A percentile compares a stretch with the other conserved stretches of the same genome.
phyloP scores from a whole-genome alignment of 108 stramenopile species.

The Cyclostephanos tholiformis region DNA sequence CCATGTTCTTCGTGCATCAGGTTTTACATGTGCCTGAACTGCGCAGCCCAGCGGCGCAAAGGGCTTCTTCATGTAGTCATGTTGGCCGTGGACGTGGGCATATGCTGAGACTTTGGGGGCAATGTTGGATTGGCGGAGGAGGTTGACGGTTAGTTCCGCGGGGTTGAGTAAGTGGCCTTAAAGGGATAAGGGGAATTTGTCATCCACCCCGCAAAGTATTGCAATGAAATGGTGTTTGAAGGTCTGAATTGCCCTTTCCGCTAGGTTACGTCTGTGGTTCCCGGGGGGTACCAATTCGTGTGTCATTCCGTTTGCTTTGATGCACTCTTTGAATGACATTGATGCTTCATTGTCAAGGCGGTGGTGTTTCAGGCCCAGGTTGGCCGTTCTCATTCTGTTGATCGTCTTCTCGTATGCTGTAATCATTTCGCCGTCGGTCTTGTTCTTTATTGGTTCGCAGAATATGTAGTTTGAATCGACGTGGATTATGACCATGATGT shows the following conservation, averaged over 20 bases:
- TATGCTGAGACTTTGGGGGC: conserved; percentile 15
- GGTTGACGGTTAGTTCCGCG: background rate
- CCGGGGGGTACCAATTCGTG: conserved; percentile 16
- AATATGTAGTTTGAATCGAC: conserved; percentile 54
- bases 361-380: too few species aligned
- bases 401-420: background rate
- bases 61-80: conserved; percentile 7
- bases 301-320: background rate
- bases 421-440: conserved; percentile 10
- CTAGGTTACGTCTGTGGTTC: too few species aligned
- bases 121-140: conserved; percentile 4
- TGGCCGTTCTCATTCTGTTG: too few species aligned
- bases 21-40: conserved; percentile 3
- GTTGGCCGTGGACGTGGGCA: conserved; percentile 12
- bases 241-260: too few species aligned
- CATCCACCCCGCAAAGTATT: too few species aligned
- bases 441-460: conserved; percentile 27
- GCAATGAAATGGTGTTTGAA: too few species aligned
- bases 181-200: conserved; percentile 21
- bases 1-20: too few species aligned
- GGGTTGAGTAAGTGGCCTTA: conserved; percentile 16
- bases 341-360: too few species aligned
- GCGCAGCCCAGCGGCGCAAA: conserved; percentile 15
- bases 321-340: conserved; percentile 4
- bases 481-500: too few species aligned